Evolutionary conservation across 805 yeast genomes (phyloP), one percentile per base, ranked within the genome.

Genomic region (Yamadazyma endophytica): DNA sequence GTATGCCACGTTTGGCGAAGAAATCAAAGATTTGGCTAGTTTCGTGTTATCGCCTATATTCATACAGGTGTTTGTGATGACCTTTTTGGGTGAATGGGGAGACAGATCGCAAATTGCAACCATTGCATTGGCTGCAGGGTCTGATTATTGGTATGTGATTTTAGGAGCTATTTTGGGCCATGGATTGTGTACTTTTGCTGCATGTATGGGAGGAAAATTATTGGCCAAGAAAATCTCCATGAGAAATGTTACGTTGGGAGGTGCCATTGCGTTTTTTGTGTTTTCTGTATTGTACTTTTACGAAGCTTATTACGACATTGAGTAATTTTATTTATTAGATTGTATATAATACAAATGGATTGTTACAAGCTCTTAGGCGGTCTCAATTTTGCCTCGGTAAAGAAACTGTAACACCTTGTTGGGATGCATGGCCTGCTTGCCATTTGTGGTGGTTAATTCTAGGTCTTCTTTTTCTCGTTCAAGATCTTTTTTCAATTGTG

Each of bases 11-110:
- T 13, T 43, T 6, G 54, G 51, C n/a, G 51, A 53, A 16, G 76
- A 77, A 24, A 25, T 81, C 12, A 56, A 64, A 24, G 70, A 79
- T 44, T 65, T 83, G 30, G 76, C 81, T 2, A 58, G 77, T 3
- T 74, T 77, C 35, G 60, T 87, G 4, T 64, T 90, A 34, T 82
- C 95, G 3, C 97, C 98, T 3, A 63, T 79, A 7, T 92, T 95
- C 89, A 81, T 88, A 43, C 96, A 90, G 65, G 90, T 90, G 4
- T 92, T 92, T 52, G 77, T 78, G 32, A 90, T 92, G 97, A 86
- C 96, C 4, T 92, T 92, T 56, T 64, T 92, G 29, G 98, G 97
- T 39, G 99, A 92, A 64, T 88, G 97, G 95, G 99, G 99, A 31
- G 99, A 92, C 59, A 79, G 98, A 50, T 88, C 97, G 9, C 99